A percentile compares a stretch with the other conserved stretches of the same genome.
Conservation (phyloP, 352 stramenopile species). For the Phytophthora vignae region DNA sequence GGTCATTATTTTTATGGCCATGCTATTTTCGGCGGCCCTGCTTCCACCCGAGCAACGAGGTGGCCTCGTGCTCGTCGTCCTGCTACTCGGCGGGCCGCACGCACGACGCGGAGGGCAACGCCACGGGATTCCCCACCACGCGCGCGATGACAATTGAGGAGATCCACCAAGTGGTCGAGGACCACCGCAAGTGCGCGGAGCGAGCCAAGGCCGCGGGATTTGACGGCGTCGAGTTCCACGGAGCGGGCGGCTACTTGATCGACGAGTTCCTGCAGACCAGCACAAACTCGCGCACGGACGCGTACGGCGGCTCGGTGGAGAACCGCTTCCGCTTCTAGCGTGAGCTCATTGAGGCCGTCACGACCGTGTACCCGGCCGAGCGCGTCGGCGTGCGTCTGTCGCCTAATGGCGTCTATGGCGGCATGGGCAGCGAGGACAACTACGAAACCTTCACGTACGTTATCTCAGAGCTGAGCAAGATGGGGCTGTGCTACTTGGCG, state of each 20-base stretch:
- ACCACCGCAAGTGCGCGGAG: constrained; percentile 67
- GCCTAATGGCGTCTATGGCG: constrained; percentile 44
- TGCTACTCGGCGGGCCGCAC: constrained; percentile 34
- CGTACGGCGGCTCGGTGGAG: constrained; percentile 83
- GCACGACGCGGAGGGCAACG: constrained; percentile 37
- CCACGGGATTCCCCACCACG: constrained; percentile 46
- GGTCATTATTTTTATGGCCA: no score
- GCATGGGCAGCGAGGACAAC: constrained; percentile 52
- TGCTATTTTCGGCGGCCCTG: no score
- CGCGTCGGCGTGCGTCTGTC: constrained; percentile 44
- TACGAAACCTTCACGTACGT: constrained; percentile 53
- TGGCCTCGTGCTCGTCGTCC: constrained; percentile 62
- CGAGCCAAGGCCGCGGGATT: constrained; percentile 79
- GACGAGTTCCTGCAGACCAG: constrained; percentile 88
- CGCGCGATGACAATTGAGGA: constrained; percentile 71
- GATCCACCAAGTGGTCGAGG: constrained; percentile 65
- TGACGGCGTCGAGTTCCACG: constrained; percentile 65
- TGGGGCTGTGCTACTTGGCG: constrained; percentile 51
- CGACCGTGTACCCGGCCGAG: constrained; percentile 31
- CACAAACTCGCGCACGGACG: constrained; percentile 82
- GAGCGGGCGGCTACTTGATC: constrained; percentile 91
- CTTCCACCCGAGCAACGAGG: constrained; percentile 38
- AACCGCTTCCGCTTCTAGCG: constrained; percentile 78
- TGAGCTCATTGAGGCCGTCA: constrained; percentile 69
- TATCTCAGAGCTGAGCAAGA: constrained; percentile 37